Evolutionary conservation across 495 filamentous ascomycete species (phyloP), one percentile per base, ranked within the genome.

Genomic region (Cryomyces minteri): DNA sequence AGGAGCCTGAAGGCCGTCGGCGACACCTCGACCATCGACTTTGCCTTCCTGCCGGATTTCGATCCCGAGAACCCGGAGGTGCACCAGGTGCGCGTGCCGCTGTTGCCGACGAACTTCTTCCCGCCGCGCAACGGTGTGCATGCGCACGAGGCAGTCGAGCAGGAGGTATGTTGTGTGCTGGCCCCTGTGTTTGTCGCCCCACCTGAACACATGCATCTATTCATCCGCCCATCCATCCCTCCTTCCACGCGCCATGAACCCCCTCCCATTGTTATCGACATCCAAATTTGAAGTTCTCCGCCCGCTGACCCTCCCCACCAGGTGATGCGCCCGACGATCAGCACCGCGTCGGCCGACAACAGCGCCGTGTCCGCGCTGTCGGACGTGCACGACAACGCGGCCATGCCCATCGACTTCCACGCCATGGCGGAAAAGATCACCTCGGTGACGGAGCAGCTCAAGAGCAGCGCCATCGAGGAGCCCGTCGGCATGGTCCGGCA

Each of bases 11-110:
- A 75, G 55, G 56, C 69, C 46, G 60, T 69, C 47, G 64, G 68
- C 49, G 75, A 79, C 63, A 62, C 59, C 48, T 76, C 72, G 37
- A 71, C 74, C 31, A 74, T 80, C 44, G 76, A 79, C 64, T 75
- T 79, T 50, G 68, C 68, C 53, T 77, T 70, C 66, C 62, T 80
- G 59, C 76, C 76, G 31, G 62, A 67, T 43, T 59, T 62, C 41
- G 6, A 43, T 7, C 25, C 53, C 34, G 55, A 56, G 6, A 48
- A 54, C 33, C 33, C 43, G 34, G 41, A 60, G 12, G 48, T 58
- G 33, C 57, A 59, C 11, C 29, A 53, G 10, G 33, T 49, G 7
- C 68, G 63, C 43, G 64, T 77, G 43, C 74, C 74, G 52, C 62
- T 78, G 51, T 62, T 78, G 51, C 65, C 72, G 45, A 63, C 67